Evolutionary conservation across 108 stramenopile genomes (phyloP), one percentile per base, ranked within the genome.

Genomic region (Pseudonitzschia pungens): DNA sequence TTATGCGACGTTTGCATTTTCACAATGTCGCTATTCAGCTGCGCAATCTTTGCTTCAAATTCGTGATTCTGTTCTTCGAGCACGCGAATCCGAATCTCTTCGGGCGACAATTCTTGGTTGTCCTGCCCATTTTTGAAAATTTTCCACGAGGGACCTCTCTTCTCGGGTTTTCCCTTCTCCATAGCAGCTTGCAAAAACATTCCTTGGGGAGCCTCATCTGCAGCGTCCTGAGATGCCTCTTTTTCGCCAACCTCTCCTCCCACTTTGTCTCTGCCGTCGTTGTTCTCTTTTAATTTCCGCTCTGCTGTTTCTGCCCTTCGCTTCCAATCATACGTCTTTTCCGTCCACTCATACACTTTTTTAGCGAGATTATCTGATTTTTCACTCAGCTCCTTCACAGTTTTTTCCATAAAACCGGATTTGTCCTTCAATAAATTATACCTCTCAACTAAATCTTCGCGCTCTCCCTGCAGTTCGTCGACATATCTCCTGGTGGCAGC

Each of bases 1-100:
- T 80, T 84, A 55, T 77, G 80, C 2, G 71, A 42, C 5, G 77
- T 52, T 57, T 73, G 69, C 58, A 80, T 26, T 53, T 75, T 77
- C 58, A 84, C 79, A 15, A 84, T 27, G 31, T 84, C 79, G 32
- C 79, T 80, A 36, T 67, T 63, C 52, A 84, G 56, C 48, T 77
- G 48, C 22, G 68, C 50, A 41, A 70, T 78, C 62, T 59, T 77
- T 31, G 56, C 42, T 32, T 69, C 53, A 36, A 74, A 68, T 14
- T 40, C 45, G 18, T 44, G 28, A 22, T 79, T 84, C 20, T 53
- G 44, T 18, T 70, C 75, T 62, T 76, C 76, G 31, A 84, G 54
- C 15, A 53, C 68, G 29, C 71, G 68, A n/a, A 83, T 77, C 41
- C 72, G 57, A 20, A 59, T 71, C 31, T 82, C 63, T 15, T 82